Evolutionary conservation across 371 early-diverging fungal genomes (phyloP), one percentile per base, ranked within the genome.

Genomic region (Syncephalastrum contaminatum): DNA sequence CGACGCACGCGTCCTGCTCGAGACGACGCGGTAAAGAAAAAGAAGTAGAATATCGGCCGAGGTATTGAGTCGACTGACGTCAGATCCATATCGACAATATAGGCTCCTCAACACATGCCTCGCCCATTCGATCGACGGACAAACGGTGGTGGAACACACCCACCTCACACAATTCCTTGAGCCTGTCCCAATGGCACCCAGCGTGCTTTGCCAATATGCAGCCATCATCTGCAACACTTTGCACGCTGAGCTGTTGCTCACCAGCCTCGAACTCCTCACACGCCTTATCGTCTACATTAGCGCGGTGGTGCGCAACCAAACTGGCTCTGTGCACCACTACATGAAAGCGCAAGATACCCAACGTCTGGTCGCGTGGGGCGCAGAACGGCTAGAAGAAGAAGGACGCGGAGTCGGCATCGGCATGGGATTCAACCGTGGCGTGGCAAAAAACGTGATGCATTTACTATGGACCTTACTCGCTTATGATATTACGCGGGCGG

Each of bases 361-460:
- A 4, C 46, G 44, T 1, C 30, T 77, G 7, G 53, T 77, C 6
- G 43, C 51, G 15, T 77, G 77, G 77, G 77, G 73, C 1, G 58
- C 68, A 4, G 70, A 69, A n/a, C 56, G 73, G 20, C 51, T 77
- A 12, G 77, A 77, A 45, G 77, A 73, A 51, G 73, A 76, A 56
- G 67, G 67, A 5, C 58, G 65, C 27, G 77, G 70, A 4, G 65
- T 77, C 4, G 77, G 77, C 16, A 56, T 77, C 4, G 77, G 73
- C 0, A 69, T 73, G 68, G 75, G 72, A 1, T 72, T 73, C 45
- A 71, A 77, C 43, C 62, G 72, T 18, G 67, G 66, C 2, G 60
- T 77, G 7, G 72, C 77, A 14, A 77, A 73, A 47, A 73, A 73
- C 48, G 63, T 77, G 13, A 70, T 77, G 72, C 70, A 69, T 54